Percentiles rank a stretch among this genome's conserved stretches.
Conservation (phyloP, 2,329 filamentous ascomycete genomes). For the Lomentospora prolificans region DNA sequence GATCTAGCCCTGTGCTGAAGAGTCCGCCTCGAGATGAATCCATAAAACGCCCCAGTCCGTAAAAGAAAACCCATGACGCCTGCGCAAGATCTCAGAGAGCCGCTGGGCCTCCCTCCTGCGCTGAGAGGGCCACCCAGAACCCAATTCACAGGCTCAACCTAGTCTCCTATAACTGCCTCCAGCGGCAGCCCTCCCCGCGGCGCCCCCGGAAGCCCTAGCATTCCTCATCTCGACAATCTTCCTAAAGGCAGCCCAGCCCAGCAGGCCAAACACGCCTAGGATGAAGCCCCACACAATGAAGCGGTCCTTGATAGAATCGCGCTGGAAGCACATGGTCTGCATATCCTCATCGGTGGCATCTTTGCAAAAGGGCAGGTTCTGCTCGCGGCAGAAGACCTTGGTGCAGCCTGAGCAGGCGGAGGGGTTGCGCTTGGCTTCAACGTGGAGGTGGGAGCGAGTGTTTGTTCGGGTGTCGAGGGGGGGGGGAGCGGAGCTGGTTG, state of each 20-base stretch:
- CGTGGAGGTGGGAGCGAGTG: constrained; percentile 7
- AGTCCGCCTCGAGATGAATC: not conserved
- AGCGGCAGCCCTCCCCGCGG: not conserved
- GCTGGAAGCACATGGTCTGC: constrained; percentile 54
- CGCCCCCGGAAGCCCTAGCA: constrained; percentile 16
- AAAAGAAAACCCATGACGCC: too few relatives aligned
- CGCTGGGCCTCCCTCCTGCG: too few relatives aligned
- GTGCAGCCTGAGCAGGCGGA: constrained; percentile 51
- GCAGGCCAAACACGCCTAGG: constrained; percentile 44
- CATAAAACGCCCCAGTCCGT: not conserved
- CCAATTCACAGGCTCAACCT: not conserved
- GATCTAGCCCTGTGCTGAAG: too few relatives aligned
- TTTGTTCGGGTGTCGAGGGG: constrained; percentile 8
- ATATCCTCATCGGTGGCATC: constrained; percentile 52
- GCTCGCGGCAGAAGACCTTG: constrained; percentile 51
- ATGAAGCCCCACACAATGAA: constrained; percentile 58
- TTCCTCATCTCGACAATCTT: constrained; percentile 33
- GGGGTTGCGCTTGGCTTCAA: constrained; percentile 20
- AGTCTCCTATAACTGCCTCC: not conserved
- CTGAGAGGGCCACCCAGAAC: too few relatives aligned
- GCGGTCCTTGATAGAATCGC: constrained; percentile 57
- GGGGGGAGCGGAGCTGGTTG: constrained; percentile 18
- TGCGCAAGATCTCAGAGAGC: too few relatives aligned
- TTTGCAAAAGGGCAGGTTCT: constrained; percentile 53
- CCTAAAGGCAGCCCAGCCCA: constrained; percentile 50